phyloP scores from a whole-genome alignment of 805 yeast species.

The Myxozyma vanderwaltii region DNA sequence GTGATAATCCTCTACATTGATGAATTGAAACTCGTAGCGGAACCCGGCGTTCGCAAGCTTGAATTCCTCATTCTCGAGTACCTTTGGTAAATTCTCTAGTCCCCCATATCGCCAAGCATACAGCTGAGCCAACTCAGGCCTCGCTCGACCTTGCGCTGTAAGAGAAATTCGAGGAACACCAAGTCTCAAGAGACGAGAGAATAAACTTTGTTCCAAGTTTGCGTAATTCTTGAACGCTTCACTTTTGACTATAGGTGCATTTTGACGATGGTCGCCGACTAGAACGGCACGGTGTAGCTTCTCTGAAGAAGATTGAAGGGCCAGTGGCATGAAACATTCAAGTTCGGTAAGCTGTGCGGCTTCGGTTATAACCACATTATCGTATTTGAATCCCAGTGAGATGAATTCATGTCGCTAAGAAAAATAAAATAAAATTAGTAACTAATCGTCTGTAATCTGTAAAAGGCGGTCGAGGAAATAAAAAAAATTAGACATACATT shows the following conservation, averaged over 20 bases:
- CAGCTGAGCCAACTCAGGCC: conserved; percentile 37
- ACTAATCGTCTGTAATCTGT: neutral
- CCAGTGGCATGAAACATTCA: conserved; percentile 42
- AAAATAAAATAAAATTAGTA: neutral
- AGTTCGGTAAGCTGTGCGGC: conserved; percentile 42
- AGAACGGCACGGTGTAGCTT: conserved; percentile 40
- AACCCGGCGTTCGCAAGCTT: conserved; percentile 47
- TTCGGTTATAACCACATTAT: conserved; percentile 43
- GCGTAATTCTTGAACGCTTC: conserved; percentile 21
- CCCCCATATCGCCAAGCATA: conserved; percentile 36
- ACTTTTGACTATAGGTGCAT: conserved; percentile 37
- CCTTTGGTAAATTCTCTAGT: conserved; percentile 10
- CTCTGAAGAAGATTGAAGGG: conserved; percentile 24
- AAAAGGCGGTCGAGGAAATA: neutral
- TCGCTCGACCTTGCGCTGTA: conserved; percentile 37
- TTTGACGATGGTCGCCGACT: conserved; percentile 44
- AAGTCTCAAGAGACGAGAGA: conserved; percentile 37
- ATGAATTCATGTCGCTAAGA: conserved; percentile 26
- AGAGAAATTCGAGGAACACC: conserved; percentile 34
- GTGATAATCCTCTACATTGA: conserved; percentile 41
- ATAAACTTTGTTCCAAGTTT: conserved; percentile 37
- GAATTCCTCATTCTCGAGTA: conserved; percentile 20
- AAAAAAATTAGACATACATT: conserved; percentile 8
- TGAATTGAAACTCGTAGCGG: conserved; percentile 39
- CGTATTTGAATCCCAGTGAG: conserved; percentile 36